Evolutionary conservation across 2,329 filamentous ascomycete genomes (phyloP), one percentile per base, ranked within the genome.

Genomic region (Raffaelea arxii): DNA sequence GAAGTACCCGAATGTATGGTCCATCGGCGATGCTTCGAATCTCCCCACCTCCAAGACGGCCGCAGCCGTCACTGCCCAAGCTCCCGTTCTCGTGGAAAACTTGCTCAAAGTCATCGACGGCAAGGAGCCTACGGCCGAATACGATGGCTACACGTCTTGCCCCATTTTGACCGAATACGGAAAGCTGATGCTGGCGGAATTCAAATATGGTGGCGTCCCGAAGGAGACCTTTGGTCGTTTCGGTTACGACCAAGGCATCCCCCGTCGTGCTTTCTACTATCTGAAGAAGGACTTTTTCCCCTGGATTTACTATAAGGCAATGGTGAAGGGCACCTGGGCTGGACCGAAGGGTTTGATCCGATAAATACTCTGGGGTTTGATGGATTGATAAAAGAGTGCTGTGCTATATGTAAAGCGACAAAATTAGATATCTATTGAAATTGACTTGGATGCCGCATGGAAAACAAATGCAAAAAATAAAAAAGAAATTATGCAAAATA

Each of bases 1-100:
- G 50, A 75, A 68, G 54, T 79, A 65, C 55, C 49, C 61, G 52
- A 80, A 80, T 44, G 69, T 80, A 45, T 80, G 76, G 76, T 77
- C 75, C 4, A 65, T 67, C 0, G 77, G 77, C 14, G 77, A 80
- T 49, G 77, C 76, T 0, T 75, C 75, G n/a, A 76, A 69, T 41
- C 58, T 80, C 43, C 75, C 76, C 2, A 80, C 74, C 0, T 75
- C 60, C 57, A 71, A 71, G 60, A 71, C 68, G 9, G 66, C 67
- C 0, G 68, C 68, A 7, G 68, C 67, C 32, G 65, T 71, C 54
- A 65, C 67, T 2, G 58, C 67, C 5, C 65, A 71, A 54, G 59
- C 64, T 2, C 68, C 68, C 1, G 65, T 71, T 16, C 56, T 71
- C 45, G 58, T 70, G n/a, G 51, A 59, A 42, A 71, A 71, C 55